Conservation (phyloP, 257 asterid genomes). For the Rauvolfia tetraphylla region DNA sequence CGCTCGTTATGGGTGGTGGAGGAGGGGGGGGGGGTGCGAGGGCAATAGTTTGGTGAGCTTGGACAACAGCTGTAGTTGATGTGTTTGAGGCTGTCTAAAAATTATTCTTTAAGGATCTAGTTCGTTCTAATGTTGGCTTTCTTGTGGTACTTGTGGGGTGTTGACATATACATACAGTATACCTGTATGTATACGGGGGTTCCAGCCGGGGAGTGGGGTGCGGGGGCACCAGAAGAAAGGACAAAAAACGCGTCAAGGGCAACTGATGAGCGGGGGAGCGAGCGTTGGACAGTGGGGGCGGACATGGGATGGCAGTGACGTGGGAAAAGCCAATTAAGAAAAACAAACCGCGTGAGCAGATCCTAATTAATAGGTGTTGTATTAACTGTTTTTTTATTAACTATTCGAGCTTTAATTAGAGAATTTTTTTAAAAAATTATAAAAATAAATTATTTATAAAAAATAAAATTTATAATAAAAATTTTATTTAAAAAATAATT, state of each 20-base stretch:
- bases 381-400: not conserved
- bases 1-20: not conserved
- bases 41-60: not conserved
- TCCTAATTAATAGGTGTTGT: constrained; percentile 3
- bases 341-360: constrained; percentile 17
- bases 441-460: too few relatives aligned
- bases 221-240: too few relatives aligned
- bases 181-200: not conserved
- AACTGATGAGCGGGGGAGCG: too few relatives aligned
- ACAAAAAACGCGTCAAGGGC: too few relatives aligned
- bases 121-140: not conserved
- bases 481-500: too few relatives aligned
- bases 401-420: too few relatives aligned
- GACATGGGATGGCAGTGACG: too few relatives aligned
- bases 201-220: too few relatives aligned
- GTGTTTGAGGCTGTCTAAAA: not conserved
- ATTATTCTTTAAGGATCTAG: not conserved
- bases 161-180: not conserved
- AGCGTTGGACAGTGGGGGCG: too few relatives aligned
- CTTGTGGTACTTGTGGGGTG: not conserved
- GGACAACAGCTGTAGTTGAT: constrained; percentile 13
- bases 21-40: not conserved
- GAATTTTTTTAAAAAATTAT: too few relatives aligned
- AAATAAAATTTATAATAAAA: too few relatives aligned
- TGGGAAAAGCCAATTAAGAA: not conserved